These are phyloP conservation scores for Pseudogymnoascus sp. DNA, from an alignment of 2,329 filamentous ascomycete species.

Conservation along the genomic window DNA sequence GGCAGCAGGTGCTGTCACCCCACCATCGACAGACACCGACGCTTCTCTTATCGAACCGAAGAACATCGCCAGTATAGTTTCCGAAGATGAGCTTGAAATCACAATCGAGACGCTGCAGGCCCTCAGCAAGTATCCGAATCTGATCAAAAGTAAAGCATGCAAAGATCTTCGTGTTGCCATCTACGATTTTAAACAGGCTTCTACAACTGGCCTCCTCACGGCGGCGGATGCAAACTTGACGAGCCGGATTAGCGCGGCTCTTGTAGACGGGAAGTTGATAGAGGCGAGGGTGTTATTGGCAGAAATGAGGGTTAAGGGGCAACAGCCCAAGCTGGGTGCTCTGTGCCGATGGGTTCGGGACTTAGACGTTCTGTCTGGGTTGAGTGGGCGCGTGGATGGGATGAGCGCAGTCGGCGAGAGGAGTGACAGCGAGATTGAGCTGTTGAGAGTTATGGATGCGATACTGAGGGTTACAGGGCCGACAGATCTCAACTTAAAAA, in stretches of 20 bases:
- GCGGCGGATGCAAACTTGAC: constrained; percentile 55
- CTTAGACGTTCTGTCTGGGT: constrained; percentile 59
- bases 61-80: constrained; percentile 47
- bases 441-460: constrained; percentile 55
- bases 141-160: constrained; percentile 64
- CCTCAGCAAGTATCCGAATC: constrained; percentile 49
- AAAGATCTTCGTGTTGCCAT: constrained; percentile 60
- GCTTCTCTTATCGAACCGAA: constrained; percentile 36
- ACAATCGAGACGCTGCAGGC: constrained; percentile 56
- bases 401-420: constrained; percentile 29
- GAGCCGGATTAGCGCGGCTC: constrained; percentile 56
- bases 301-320: constrained; percentile 61
- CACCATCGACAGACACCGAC: constrained; percentile 47
- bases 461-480: constrained; percentile 57
- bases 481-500: constrained; percentile 42
- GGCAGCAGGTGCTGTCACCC: constrained; percentile 35
- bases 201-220: constrained; percentile 57
- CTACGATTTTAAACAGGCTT: constrained; percentile 62
- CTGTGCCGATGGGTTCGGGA: constrained; percentile 67
- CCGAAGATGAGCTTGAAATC: constrained; percentile 59
- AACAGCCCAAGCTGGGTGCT: constrained; percentile 60
- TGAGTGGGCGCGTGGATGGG: constrained; percentile 44
- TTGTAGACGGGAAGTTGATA: constrained; percentile 57
- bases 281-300: constrained; percentile 60
- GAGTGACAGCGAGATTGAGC: constrained; percentile 43